Evolutionary conservation across 768 basidiomycete species (phyloP), one percentile per base, ranked within the genome.

Genomic region (Agaricus sinodeliciosus): DNA sequence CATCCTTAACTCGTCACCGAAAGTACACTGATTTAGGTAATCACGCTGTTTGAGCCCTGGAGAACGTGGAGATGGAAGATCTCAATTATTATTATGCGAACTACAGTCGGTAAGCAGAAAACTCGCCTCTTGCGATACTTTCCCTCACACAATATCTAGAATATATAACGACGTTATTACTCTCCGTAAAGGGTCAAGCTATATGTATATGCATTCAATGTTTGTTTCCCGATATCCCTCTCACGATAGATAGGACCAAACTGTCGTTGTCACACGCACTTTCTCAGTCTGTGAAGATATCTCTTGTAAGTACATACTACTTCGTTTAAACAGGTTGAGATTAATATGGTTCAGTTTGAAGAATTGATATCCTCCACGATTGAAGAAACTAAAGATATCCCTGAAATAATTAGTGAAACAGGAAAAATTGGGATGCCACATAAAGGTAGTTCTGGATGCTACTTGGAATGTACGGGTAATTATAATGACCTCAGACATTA

Each of bases 151-250:
- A 26, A 22, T 22, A 22, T 22, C 12, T 47, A 84, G 91, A 62
- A 96, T 96, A 63, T 97, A 94, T 69, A 97, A 97, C 71, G 94
- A 97, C 69, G 94, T 97, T 39, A 96, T 97, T 55, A 91, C 94
- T 2, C 76, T 96, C 35, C 84, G 93, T 54, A 91, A 90, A 66
- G 94, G 94, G 26, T 96, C 94, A 9, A 87, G 93, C 57, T 94
- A 94, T 68, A 95, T 97, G 94, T 94, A 60, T 60, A 88, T 67
- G 42, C 22, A 13, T 50, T 57, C 61, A 52, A 50, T 54, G 51
- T 61, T 57, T 19, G 5, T n/a, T 34, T 40, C 28, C 43, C 55
- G 52, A 48, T 22, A 44, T 27, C 41, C 41, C 35, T 57, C 54
- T 49, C 43, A 58, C 48, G 27, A 26, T 43, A 45, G 53, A 22